A percentile compares a stretch with the other conserved stretches of the same genome.
These are phyloP conservation scores for Colletotrichum sublineola DNA, from an alignment of 2,329 filamentous ascomycete genomes.

Conservation along the genomic window DNA sequence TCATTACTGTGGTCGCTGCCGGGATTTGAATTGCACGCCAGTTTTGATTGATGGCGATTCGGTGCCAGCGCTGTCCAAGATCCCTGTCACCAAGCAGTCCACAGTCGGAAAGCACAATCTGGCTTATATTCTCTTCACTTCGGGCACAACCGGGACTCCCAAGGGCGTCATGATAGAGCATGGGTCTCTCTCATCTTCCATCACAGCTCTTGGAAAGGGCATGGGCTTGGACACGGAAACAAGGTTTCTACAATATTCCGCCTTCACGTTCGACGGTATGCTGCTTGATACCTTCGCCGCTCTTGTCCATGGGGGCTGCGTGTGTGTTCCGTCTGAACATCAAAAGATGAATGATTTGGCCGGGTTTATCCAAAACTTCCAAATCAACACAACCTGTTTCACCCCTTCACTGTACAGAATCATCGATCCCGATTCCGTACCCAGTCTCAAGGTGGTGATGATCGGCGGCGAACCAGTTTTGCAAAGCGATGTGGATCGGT, in stretches of 20 bases:
- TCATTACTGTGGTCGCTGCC: constrained; percentile 1
- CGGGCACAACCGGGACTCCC: constrained; percentile 47
- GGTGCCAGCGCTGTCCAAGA: not conserved
- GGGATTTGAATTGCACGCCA: not conserved
- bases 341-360: constrained; percentile 44
- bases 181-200: constrained; percentile 44
- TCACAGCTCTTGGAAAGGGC: constrained; percentile 1
- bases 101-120: constrained; percentile 23
- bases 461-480: constrained; percentile 46
- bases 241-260: constrained; percentile 45
- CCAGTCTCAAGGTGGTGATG: constrained; percentile 7
- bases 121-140: constrained; percentile 48
- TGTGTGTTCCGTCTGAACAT: constrained; percentile 36
- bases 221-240: constrained; percentile 39
- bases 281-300: constrained; percentile 37
- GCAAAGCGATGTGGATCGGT: constrained; percentile 49
- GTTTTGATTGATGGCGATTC: constrained; percentile 13
- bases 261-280: constrained; percentile 45
- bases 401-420: constrained; percentile 24
- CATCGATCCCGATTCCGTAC: constrained; percentile 22
- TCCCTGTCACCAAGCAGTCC: not conserved
- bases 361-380: constrained; percentile 33
- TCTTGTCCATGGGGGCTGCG: constrained; percentile 31
- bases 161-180: constrained; percentile 48
- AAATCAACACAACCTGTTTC: constrained; percentile 30